Percentiles rank a stretch among this genome's conserved stretches.
phyloP scores from a whole-genome alignment of 345 rosid species.

The Sisymbrium altissimum region DNA sequence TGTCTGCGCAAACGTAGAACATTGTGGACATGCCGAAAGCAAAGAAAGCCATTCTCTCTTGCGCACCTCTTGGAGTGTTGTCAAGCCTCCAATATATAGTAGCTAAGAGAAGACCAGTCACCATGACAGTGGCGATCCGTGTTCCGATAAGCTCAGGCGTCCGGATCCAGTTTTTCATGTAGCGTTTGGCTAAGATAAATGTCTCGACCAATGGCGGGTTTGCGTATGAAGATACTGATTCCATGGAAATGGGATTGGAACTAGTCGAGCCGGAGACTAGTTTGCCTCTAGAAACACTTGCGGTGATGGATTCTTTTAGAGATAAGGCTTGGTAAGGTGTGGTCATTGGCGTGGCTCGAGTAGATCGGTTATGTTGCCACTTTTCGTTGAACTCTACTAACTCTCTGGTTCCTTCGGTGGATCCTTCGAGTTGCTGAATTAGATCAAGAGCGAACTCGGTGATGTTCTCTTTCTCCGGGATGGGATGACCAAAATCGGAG shows the following conservation, averaged over 20 bases:
- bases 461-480: conserved; percentile 73
- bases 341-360: conserved; percentile 1
- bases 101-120: conserved; percentile 52
- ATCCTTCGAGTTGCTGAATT: conserved; percentile 44
- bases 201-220: conserved; percentile 21
- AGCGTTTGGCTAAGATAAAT: conserved; percentile 29
- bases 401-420: conserved; percentile 48
- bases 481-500: conserved; percentile 59
- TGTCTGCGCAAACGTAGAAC: conserved; percentile 43
- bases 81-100: conserved; percentile 64
- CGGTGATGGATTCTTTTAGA: conserved; percentile 28
- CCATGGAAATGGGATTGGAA: conserved; percentile 8
- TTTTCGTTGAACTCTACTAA: conserved; percentile 61
- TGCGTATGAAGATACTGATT: conserved; percentile 33
- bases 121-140: conserved; percentile 26
- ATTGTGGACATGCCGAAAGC: conserved; percentile 46
- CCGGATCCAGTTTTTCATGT: conserved; percentile 37
- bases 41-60: conserved; percentile 45
- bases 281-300: conserved; percentile 35
- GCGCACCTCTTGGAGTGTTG: conserved; percentile 40
- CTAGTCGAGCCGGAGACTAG: conserved; percentile 37
- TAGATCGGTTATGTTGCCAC: conserved; percentile 41
- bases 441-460: conserved; percentile 76
- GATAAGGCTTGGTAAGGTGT: conserved; percentile 12
- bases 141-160: conserved; percentile 25